These are phyloP conservation scores for Sporothrix protearum DNA, from an alignment of 2,329 filamentous ascomycete species.

Conservation along the genomic window DNA sequence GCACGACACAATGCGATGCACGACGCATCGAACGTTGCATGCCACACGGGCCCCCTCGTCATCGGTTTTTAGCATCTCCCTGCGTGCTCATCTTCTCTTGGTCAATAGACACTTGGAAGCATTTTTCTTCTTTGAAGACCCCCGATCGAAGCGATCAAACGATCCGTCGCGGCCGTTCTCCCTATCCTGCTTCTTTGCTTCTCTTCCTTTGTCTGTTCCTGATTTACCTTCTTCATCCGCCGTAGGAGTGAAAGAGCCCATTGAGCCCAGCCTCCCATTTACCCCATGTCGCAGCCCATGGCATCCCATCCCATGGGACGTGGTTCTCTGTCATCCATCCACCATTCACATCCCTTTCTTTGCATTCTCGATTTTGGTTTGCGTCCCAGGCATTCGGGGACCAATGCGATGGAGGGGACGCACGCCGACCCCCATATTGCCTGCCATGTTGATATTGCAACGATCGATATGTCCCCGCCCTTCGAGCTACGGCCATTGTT, in stretches of 20 bases:
- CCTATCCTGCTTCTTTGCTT: background rate
- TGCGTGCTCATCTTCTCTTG: background rate
- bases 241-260: background rate
- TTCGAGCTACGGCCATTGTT: background rate
- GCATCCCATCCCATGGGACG: background rate
- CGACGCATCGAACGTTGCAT: background rate
- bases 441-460: background rate
- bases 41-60: slow-evolving; percentile 3
- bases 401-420: background rate
- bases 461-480: background rate
- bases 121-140: background rate
- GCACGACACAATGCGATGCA: background rate
- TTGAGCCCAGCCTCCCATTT: background rate
- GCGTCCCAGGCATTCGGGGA: background rate
- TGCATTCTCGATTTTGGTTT: background rate
- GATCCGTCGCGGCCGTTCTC: background rate
- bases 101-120: background rate
- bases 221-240: slow-evolving; percentile 13
- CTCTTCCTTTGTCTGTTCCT: background rate
- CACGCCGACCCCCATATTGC: background rate
- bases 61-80: background rate
- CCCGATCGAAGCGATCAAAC: slow-evolving; percentile 5
- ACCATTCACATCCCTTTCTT: background rate
- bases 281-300: background rate
- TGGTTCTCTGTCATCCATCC: slow-evolving; percentile 3